Conservation (phyloP, 2,329 filamentous ascomycete species). For the Colletotrichum musicola region DNA sequence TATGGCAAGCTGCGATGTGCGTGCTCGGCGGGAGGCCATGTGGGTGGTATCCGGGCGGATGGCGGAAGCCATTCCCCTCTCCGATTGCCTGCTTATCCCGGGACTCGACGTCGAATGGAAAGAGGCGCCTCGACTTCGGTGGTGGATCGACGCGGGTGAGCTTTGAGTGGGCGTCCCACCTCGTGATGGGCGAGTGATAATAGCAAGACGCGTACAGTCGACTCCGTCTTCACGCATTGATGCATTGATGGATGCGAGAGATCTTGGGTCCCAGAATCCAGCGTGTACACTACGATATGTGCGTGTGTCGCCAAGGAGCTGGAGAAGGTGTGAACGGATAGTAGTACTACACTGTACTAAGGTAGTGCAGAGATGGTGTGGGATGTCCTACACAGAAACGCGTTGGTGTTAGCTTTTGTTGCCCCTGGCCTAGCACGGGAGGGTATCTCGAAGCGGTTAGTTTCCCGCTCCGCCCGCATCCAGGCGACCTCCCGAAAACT, state of each 20-base stretch:
- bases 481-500: slow-evolving; percentile 34
- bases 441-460: slow-evolving; percentile 31
- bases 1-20: slow-evolving; percentile 7
- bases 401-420: slow-evolving; percentile 1
- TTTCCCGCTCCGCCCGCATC: slow-evolving; percentile 23
- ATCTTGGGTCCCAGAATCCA: background rate
- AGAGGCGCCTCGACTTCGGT: background rate
- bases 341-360: background rate
- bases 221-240: slow-evolving; percentile 25
- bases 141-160: slow-evolving; percentile 27
- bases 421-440: slow-evolving; percentile 29
- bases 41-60: slow-evolving; percentile 28
- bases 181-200: slow-evolving; percentile 8
- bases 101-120: slow-evolving; percentile 22
- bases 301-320: too few species aligned
- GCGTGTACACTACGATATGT: background rate
- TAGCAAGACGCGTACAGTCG: slow-evolving; percentile 6
- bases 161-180: slow-evolving; percentile 8
- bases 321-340: slow-evolving; percentile 17
- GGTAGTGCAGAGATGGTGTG: background rate
- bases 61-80: slow-evolving; percentile 20
- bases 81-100: slow-evolving; percentile 2
- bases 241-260: slow-evolving; percentile 18
- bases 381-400: slow-evolving; percentile 5
- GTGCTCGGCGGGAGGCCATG: slow-evolving; percentile 33